Conservation (phyloP, 768 basidiomycete genomes). For the Boletus tomentosulus region DNA sequence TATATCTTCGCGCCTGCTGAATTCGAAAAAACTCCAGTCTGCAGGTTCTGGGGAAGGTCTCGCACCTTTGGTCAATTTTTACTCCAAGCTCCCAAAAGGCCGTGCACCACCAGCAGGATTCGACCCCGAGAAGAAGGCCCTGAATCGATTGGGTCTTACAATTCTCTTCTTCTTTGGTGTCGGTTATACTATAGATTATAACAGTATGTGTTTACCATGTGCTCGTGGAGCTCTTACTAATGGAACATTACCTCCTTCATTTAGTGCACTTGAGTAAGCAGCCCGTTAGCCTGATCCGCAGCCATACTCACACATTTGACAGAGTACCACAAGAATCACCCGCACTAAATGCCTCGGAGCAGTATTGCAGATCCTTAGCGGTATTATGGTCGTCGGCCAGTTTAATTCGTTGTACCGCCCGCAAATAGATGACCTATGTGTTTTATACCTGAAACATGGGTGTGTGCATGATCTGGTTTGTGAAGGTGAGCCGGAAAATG, state of each 20-base stretch:
- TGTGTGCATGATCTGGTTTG: neutral
- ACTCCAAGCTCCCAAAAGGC: constrained; percentile 95
- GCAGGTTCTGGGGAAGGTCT: constrained; percentile 80
- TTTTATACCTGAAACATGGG: constrained; percentile 11
- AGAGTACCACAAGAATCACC: constrained; percentile 91
- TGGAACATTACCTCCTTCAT: constrained; percentile 4
- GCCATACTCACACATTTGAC: constrained; percentile 23
- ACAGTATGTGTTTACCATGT: constrained; percentile 56
- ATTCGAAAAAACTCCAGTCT: constrained; percentile 44
- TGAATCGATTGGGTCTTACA: constrained; percentile 46
- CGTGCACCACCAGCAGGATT: constrained; percentile 53
- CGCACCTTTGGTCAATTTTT: constrained; percentile 86
- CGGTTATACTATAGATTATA: constrained; percentile 86
- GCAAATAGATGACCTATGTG: constrained; percentile 24
- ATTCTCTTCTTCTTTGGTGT: constrained; percentile 55
- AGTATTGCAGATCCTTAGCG: constrained; percentile 1
- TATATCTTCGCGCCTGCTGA: neutral
- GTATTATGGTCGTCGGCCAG: constrained; percentile 6
- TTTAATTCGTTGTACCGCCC: constrained; percentile 17
- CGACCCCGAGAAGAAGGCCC: constrained; percentile 82
- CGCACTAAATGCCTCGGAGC: constrained; percentile 48
- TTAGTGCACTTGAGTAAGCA: constrained; percentile 82
- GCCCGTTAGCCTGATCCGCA: neutral
- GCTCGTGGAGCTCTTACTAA: constrained; percentile 6
- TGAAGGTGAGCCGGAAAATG: constrained; percentile 5